phyloP scores from a whole-genome alignment of 2,329 filamentous ascomycete species.

The Capronia americana region DNA sequence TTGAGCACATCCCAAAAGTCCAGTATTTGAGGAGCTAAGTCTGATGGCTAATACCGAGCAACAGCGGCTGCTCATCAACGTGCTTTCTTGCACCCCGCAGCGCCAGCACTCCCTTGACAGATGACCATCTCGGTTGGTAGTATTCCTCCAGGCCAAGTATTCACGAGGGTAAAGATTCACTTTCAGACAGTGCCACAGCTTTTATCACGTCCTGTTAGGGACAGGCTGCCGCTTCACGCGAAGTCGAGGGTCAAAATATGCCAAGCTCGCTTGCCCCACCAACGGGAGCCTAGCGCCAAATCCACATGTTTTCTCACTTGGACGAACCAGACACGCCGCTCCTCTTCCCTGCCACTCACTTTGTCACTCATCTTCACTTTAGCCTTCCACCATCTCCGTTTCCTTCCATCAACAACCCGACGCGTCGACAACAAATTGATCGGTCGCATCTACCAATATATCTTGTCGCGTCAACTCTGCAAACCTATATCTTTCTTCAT shows the following conservation, averaged over 20 bases:
- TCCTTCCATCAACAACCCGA: conserved; percentile 28
- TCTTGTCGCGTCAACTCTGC: conserved; percentile 25
- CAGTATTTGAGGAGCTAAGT: neutral
- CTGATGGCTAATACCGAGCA: neutral
- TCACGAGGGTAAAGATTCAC: neutral
- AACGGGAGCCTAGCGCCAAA: conserved; percentile 23
- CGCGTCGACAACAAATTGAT: conserved; percentile 29
- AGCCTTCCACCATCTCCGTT: conserved; percentile 23
- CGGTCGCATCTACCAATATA: conserved; percentile 18
- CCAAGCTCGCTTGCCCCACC: conserved; percentile 10
- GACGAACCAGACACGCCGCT: conserved; percentile 39
- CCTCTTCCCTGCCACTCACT: conserved; percentile 64
- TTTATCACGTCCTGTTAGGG: neutral
- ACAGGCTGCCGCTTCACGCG: conserved; percentile 1
- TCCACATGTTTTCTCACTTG: conserved; percentile 19
- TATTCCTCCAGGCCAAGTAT: neutral
- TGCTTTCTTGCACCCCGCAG: neutral
- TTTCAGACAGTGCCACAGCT: neutral
- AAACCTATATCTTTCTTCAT: conserved; percentile 16
- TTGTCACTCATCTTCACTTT: conserved; percentile 23
- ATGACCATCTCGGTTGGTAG: neutral
- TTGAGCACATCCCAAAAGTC: neutral
- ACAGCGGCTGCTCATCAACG: neutral
- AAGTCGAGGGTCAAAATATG: conserved; percentile 2
- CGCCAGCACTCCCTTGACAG: neutral